phyloP scores from a whole-genome alignment of 768 basidiomycete species.

The Gelatoporia subvermispora region DNA sequence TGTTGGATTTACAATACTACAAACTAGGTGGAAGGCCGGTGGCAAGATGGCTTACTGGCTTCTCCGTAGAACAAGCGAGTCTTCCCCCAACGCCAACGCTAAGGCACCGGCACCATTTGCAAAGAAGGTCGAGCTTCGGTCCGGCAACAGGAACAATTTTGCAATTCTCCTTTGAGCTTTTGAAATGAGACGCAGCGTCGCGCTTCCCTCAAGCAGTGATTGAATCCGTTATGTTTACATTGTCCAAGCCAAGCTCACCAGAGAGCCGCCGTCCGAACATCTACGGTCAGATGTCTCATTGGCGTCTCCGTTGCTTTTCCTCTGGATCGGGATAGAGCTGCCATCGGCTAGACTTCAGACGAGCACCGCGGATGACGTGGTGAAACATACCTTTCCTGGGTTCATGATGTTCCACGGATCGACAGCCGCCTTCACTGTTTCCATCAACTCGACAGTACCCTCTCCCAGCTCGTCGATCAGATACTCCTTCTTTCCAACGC shows the following conservation, averaged over 20 bases:
- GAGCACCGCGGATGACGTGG: background rate
- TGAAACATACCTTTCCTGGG: constrained; percentile 60
- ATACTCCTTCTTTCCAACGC: constrained; percentile 82
- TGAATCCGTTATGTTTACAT: too few species aligned
- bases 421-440: constrained; percentile 70
- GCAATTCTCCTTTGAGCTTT: constrained; percentile 40
- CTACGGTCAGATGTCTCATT: too few species aligned
- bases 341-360: background rate
- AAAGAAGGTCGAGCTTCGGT: constrained; percentile 56
- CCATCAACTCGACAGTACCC: constrained; percentile 82
- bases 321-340: background rate
- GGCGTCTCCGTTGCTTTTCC: background rate
- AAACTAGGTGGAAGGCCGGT: constrained; percentile 55
- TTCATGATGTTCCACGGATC: constrained; percentile 84
- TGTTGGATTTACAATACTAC: constrained; percentile 60
- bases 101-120: constrained; percentile 26
- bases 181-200: background rate
- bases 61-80: constrained; percentile 51
- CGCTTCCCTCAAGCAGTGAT: too few species aligned
- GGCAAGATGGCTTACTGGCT: constrained; percentile 91
- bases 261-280: too few species aligned
- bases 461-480: constrained; percentile 77
- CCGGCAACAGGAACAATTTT: constrained; percentile 81
- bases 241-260: too few species aligned
- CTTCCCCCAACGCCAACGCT: constrained; percentile 10